A percentile compares a stretch with the other conserved stretches of the same genome.
phyloP scores from a whole-genome alignment of 1,284 basidiomycete species.

The Ustilago crameri region DNA sequence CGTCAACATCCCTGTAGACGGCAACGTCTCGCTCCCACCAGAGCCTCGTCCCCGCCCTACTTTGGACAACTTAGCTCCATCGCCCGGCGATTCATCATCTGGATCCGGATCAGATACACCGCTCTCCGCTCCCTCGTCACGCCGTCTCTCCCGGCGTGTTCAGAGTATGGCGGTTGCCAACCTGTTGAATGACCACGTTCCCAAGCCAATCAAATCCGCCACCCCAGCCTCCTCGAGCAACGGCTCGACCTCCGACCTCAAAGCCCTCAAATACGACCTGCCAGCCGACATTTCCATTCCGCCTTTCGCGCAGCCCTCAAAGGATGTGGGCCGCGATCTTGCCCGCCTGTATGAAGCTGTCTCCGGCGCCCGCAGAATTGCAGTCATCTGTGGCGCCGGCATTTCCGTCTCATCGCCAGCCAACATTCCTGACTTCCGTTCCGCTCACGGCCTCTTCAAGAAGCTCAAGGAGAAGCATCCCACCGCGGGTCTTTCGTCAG shows the following conservation, averaged over 20 bases:
- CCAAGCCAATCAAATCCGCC: constrained; percentile 4
- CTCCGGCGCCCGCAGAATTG: constrained; percentile 81
- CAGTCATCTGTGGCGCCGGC: constrained; percentile 88
- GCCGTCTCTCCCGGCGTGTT: constrained; percentile 38
- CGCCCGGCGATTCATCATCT: constrained; percentile 9
- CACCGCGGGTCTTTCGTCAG: constrained; percentile 76
- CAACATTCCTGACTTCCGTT: constrained; percentile 92
- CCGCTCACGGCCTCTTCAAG: constrained; percentile 82
- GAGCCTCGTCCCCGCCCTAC: constrained; percentile 32
- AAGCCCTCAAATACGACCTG: constrained; percentile 52
- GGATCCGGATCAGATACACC: constrained; percentile 24
- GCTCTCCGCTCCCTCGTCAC: constrained; percentile 14
- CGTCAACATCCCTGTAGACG: constrained; percentile 33
- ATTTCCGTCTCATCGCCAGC: constrained; percentile 81
- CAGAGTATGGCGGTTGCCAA: constrained; percentile 44
- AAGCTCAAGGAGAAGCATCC: constrained; percentile 81
- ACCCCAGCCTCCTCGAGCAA: neutral
- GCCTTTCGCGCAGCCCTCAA: constrained; percentile 43
- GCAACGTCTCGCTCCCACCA: constrained; percentile 34
- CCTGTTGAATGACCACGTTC: constrained; percentile 19
- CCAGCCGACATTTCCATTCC: constrained; percentile 48
- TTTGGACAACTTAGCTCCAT: constrained; percentile 4
- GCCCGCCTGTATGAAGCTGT: constrained; percentile 71
- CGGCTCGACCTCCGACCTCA: constrained; percentile 42
- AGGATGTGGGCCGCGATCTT: constrained; percentile 57